phyloP scores from a whole-genome alignment of 345 rosid species.

The rapeseed (Brassica napus) region Da-Ae NC_063442.1:41433501-41434000 shows the following conservation, averaged over 20 bases:
- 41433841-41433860: slow-evolving; percentile 27
- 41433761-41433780: neutral
- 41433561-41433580: slow-evolving; percentile 63
- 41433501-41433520: slow-evolving; percentile 77
- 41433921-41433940: slow-evolving; percentile 9
- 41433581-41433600: slow-evolving; percentile 28
- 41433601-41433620: slow-evolving; percentile 34
- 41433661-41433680: slow-evolving; percentile 28
- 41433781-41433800: neutral
- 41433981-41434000: slow-evolving; percentile 10
- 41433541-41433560: slow-evolving; percentile 52
- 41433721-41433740: neutral
- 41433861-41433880: slow-evolving; percentile 11
- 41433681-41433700: neutral
- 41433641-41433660: slow-evolving; percentile 14
- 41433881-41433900: slow-evolving; percentile 33
- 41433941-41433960: slow-evolving; percentile 10
- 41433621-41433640: neutral
- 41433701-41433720: slow-evolving; percentile 9
- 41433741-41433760: neutral
- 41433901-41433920: slow-evolving; percentile 13
- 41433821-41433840: neutral
- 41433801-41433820: neutral
- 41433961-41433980: slow-evolving; percentile 7
- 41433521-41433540: slow-evolving; percentile 61